Evolutionary conservation across 1,284 basidiomycete species (phyloP), one percentile per base, ranked within the genome.

Genomic region (Rhodofomes roseus): DNA sequence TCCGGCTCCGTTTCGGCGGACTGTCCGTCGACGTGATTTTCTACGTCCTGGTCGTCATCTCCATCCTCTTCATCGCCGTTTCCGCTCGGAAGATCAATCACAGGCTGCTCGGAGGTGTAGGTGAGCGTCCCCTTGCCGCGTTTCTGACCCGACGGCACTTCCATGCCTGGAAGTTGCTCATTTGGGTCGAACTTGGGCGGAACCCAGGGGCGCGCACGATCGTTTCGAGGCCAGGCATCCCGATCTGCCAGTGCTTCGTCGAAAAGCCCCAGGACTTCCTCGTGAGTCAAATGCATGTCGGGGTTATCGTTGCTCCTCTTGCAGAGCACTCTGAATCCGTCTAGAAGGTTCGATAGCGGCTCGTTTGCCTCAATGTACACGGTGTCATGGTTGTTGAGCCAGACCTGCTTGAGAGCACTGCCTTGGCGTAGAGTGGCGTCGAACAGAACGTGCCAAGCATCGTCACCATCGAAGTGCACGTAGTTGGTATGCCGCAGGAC

Each of bases 401-500:
- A 34, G 4, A 11, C 4, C 31, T 46, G 4, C 8, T 46, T 46
- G 5, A 7, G 22, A 46, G 44, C 44, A 9, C 25, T 22, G 44
- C 22, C 2, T 12, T 23, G 23, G n/a, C 27, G 44, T 14, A 4
- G 6, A 1, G 2, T 27, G 11, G 20, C 44, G 14, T 27, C 44
- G 23, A 46, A 46, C 2, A 46, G 44, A 5, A 1, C 11, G 23
- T 46, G 44, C 44, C 44, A 46, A 16, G 44, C 23, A 3, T 16
- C 12, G 4, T 46, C 44, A 8, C 11, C 4, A 11, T 25, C 9
- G 5, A 14, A 4, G 18, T 16, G 12, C 44, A 25, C 8, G 23
- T 46, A 46, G 12, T 22, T 5, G 4, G 61, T 60, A 37, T 64
- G 57, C 4, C 59, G 59, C 2, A 64, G 18, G 11, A 60, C 56